Percentiles rank a stretch among this genome's conserved stretches.
Conservation (phyloP, 1,284 basidiomycete genomes). For the Abortiporus biennis region DNA sequence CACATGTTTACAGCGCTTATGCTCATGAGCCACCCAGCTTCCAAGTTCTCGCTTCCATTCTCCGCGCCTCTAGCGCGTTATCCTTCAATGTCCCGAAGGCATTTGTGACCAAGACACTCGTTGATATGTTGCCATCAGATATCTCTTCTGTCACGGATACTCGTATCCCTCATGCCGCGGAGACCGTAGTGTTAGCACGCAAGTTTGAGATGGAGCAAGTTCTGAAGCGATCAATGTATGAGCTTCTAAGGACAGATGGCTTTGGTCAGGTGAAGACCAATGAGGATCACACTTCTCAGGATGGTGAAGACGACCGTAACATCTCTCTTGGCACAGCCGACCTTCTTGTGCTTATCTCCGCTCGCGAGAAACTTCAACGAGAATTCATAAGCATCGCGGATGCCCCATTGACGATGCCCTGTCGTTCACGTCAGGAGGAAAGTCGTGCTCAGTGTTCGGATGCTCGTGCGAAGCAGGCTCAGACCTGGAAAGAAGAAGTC, state of each 20-base stretch:
- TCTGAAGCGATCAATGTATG: constrained; percentile 32
- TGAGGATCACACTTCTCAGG: too few species aligned
- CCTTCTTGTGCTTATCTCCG: constrained; percentile 16
- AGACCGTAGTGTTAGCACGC: constrained; percentile 26
- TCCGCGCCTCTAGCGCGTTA: constrained; percentile 24
- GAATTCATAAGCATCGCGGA: constrained; percentile 13
- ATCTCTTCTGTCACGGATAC: constrained; percentile 14
- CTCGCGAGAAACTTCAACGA: constrained; percentile 19
- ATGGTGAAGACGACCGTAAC: constrained; percentile 8
- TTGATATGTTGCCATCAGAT: constrained; percentile 23
- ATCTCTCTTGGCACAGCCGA: constrained; percentile 17
- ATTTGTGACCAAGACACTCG: constrained; percentile 23
- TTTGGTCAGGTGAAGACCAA: constrained; percentile 23
- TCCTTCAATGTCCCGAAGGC: constrained; percentile 16
- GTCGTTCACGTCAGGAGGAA: too few species aligned
- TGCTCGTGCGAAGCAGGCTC: constrained; percentile 4
- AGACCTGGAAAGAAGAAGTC: constrained; percentile 18
- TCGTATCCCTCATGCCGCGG: constrained; percentile 19
- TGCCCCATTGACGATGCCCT: too few species aligned
- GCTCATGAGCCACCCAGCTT: constrained; percentile 21
- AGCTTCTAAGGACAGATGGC: constrained; percentile 23
- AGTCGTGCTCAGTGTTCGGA: constrained; percentile 12
- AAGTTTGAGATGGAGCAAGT: constrained; percentile 22
- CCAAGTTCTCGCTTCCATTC: constrained; percentile 20
- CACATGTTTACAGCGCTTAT: constrained; percentile 12